Base-by-base conservation (phyloP, 148 eudicot genomes). In the Hydrangea macrophylla region DNA sequence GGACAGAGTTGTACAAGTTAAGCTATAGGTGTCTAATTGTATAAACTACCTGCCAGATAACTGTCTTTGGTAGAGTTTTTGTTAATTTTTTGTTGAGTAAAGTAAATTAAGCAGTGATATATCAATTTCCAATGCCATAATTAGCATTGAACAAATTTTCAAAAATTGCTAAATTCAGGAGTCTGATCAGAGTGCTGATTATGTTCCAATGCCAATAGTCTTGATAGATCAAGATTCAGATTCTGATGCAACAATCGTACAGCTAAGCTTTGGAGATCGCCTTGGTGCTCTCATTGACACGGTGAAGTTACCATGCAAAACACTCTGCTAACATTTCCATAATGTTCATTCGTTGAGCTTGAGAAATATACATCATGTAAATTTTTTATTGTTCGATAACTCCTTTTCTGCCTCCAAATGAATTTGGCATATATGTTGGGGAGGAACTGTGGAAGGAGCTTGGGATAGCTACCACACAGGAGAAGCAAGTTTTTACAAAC, bases 241-340 rank as follows among this genome's bases (percentile, higher is more conserved):
- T 59, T 83, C 95, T 54, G 88, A 75, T 55, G 82, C 90, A 79
- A 90, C 98, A 32, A 76, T 87, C 26, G 97, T 94, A 70, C 89
- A 90, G 75, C 72, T 94, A 58, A 88, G 98, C 81, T 94, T 94
- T 77, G 98, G 98, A 69, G 98, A 94, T 83, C 98, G 98, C 39
- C 96, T 94, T 51, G 98, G 98, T 71, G 90, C 96, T 69, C 92
- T 94, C 58, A 85, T 90, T 65, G 92, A 94, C 81, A 94, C 98
- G 84, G 97, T 94, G 71, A 80, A 71, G 31, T 72, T 53, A 55
- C 50, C 58, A 23, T 70, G 11, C 15, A 35, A 26, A 18, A 9
- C 25, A 45, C 33, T 50, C 66, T 71, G 32, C 42, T 65, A 28
- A n/a, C 26, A 59, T 7, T 64, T 22, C n/a, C 33, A 55, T 15